Evolutionary conservation across 139 green algal species (phyloP), one percentile per base, ranked within the genome.

Genomic region (Picochlorum sp.): DNA sequence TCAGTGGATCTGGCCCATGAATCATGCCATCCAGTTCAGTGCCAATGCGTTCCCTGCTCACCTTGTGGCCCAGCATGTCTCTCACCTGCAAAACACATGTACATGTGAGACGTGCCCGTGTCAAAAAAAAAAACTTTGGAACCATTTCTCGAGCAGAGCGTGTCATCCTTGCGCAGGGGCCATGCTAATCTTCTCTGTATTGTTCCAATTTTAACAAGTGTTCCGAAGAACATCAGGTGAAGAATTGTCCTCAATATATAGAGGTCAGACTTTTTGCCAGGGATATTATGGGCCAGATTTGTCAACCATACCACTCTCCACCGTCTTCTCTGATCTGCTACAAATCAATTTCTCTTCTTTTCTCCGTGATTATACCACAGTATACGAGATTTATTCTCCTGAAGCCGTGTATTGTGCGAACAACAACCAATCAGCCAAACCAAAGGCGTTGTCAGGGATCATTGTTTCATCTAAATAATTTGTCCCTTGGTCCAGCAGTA

Each of bases 21-120:
- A 95, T 73, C 87, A 95, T 95, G 55, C 83, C 85, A 47, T 95
- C 82, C n/a, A 95, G 68, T 74, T 95, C 87, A 6, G 82, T 76
- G 4, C 87, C 87, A 10, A 95, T 69, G 6, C 87, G 77, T 70
- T 95, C 87, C n/a, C 81, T 72, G 70, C 80, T 90, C 49, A 95
- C 77, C 61, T 95, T 95, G 57, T 76, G 72, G 14, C 49, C 74
- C 47, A 95, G 69, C 2, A 81, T 79, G 7, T 74, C 56, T 3
- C 74, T 63, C 54, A 94, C 85, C 84, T 93, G 75, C 23, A 64
- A 54, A 21, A 54, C 11, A 13, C 47, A 54, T 26, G 16, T 20
- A 21, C 18, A 54, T 24, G 2, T 70, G 58, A 73, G 58, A 45
- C 3, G 28, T 30, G 28, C 28, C 28, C 28, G 28, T 30, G 28